Base-by-base conservation (phyloP, 1,284 basidiomycete genomes). In the Dichomitus squalens region DNA sequence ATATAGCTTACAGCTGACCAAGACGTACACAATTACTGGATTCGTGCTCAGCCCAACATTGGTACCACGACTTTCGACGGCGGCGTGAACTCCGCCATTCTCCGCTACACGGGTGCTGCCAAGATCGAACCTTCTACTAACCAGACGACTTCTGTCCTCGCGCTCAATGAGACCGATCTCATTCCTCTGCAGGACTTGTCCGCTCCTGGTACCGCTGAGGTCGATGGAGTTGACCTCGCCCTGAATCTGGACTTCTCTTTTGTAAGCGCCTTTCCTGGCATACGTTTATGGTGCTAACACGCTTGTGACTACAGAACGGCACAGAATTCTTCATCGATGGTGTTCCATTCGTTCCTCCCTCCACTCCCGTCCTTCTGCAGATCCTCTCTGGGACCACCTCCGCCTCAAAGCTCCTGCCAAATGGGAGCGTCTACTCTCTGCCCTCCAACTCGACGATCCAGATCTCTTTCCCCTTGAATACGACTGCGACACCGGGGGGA, bases 121-220 rank as follows among this genome's bases (percentile, higher is more conserved):
- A 56, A 53, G 1, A 48, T 50, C 8, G 82, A 85, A 33, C 84
- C 80, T 0, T 76, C 69, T 1, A 75, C 75, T n/a, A 70, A 56
- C 16, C 61, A 73, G 12, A 64, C 66, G 5, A 58, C 49, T 16
- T 62, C 57, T 36, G 49, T 57, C 2, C 52, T 52, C 11, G 49
- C 58, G 4, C 65, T 75, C 12, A 48, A 61, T 27, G 73, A 75
- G 58, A 59, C 66, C 3, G 61, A 68, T 53, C 63, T 72, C 11
- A 54, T 69, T 49, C 52, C 49, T 53, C 59, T 53, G 35, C 18
- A 23, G 8, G 34, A 48, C 56, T 55, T 43, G n/a, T 43, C 40
- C 34, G 51, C 40, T 5, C 52, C 52, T 16, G 52, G 52, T 5
- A 39, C 31, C 7, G 44, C 52, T 14, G 52, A 47, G 43, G 43